Evolutionary conservation across 345 rosid species (phyloP).

Genomic region (Cochlearia excelsa): DNA sequence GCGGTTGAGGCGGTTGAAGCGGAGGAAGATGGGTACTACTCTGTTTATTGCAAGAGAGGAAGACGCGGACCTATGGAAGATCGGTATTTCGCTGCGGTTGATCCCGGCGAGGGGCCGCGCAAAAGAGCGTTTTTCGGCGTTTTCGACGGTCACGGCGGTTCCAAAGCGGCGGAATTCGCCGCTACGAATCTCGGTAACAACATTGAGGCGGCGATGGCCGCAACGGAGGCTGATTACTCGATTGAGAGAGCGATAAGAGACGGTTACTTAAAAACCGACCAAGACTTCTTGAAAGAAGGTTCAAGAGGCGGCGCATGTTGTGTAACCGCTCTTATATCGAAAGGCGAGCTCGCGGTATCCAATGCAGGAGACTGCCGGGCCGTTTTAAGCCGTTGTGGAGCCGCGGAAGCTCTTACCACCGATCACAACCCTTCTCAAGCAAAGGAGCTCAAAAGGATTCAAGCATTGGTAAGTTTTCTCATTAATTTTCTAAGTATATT

Average conservation of each 20-base stretch:
- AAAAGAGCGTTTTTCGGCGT: slow-evolving; percentile 66
- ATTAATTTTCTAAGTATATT: background rate
- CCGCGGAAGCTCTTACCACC: slow-evolving; percentile 70
- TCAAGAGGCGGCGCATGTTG: slow-evolving; percentile 73
- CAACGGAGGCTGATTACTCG: slow-evolving; percentile 31
- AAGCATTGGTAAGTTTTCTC: slow-evolving; percentile 53
- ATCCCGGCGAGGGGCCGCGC: background rate
- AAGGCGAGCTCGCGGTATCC: slow-evolving; percentile 58
- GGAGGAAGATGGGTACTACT: slow-evolving; percentile 33
- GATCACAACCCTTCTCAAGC: slow-evolving; percentile 71
- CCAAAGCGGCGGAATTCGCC: slow-evolving; percentile 77
- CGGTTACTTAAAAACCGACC: slow-evolving; percentile 63
- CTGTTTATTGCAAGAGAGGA: slow-evolving; percentile 39
- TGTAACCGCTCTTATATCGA: slow-evolving; percentile 61
- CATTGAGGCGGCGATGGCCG: slow-evolving; percentile 42
- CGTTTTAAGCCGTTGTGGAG: slow-evolving; percentile 64
- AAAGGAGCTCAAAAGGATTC: slow-evolving; percentile 61
- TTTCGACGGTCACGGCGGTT: slow-evolving; percentile 90
- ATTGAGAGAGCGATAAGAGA: slow-evolving; percentile 48
- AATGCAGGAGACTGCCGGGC: slow-evolving; percentile 89
- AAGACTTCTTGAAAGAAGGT: slow-evolving; percentile 53
- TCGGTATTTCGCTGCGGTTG: slow-evolving; percentile 30
- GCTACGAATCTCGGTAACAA: slow-evolving; percentile 59
- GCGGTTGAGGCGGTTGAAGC: slow-evolving; percentile 22
- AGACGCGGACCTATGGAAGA: slow-evolving; percentile 40